Percentiles rank a stretch among this genome's conserved stretches.
These are phyloP conservation scores for Cladophialophora carrionii DNA, from an alignment of 2,329 filamentous ascomycete species.

Conservation along the genomic window DNA sequence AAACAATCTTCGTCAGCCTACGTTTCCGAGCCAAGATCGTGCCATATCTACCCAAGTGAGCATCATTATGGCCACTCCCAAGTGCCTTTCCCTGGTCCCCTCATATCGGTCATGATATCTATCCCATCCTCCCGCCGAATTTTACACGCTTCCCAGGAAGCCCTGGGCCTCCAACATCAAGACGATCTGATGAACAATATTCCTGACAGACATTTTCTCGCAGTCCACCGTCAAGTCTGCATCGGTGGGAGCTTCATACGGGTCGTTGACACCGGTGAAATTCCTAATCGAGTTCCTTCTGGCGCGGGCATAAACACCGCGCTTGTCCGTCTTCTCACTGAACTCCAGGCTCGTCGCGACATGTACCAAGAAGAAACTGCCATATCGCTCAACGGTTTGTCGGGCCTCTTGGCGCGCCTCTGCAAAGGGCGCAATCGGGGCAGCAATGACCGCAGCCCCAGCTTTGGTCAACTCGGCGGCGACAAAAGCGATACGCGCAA, in stretches of 20 bases:
- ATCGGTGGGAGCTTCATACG: conserved; percentile 83
- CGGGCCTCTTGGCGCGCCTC: conserved; percentile 73
- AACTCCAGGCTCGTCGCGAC: conserved; percentile 90
- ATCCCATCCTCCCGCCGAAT: not conserved
- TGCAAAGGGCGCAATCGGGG: conserved; percentile 93
- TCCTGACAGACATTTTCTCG: conserved; percentile 84
- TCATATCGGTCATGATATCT: not conserved
- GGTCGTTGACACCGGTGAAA: conserved; percentile 97
- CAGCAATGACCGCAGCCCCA: conserved; percentile 91
- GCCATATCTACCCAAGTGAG: not conserved
- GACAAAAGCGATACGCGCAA: conserved; percentile 94
- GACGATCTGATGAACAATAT: conserved; percentile 95
- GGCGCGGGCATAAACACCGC: conserved; percentile 83
- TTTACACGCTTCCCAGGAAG: conserved; percentile 65
- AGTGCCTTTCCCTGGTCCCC: not conserved
- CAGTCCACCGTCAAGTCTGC: conserved; percentile 82
- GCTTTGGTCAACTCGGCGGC: conserved; percentile 91
- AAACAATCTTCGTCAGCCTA: not conserved
- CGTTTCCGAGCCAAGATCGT: not conserved
- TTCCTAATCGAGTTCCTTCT: conserved; percentile 91
- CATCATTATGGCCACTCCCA: not conserved
- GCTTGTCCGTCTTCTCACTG: conserved; percentile 92
- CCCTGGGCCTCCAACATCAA: conserved; percentile 88
- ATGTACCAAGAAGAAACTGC: conserved; percentile 92
- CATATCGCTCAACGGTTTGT: conserved; percentile 83